A percentile compares a stretch with the other conserved stretches of the same genome.
Conservation (phyloP, 139 green algal genomes). For the Asterochloris erici region DNA sequence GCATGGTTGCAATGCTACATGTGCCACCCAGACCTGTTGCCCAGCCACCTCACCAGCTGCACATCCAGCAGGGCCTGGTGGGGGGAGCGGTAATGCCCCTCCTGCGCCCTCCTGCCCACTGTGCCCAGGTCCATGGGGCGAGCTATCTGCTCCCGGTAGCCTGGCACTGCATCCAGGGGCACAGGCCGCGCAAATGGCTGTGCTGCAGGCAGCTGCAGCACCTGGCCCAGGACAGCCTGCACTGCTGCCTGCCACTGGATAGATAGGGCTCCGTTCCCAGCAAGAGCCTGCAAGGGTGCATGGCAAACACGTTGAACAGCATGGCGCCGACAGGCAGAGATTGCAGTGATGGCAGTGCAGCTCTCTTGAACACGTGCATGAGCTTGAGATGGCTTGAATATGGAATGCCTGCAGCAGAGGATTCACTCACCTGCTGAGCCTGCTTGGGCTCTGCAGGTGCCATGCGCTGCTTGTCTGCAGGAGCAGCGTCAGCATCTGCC, state of each 20-base stretch:
- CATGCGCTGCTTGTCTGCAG: too few relatives aligned
- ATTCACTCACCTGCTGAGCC: too few relatives aligned
- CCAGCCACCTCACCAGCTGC: not conserved
- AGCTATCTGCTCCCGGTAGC: slow-evolving; percentile 32
- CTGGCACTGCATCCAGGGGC: slow-evolving; percentile 24
- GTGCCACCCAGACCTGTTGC: too few relatives aligned
- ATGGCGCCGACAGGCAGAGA: not conserved
- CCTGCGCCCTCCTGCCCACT: not conserved
- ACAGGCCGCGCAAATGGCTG: slow-evolving; percentile 24
- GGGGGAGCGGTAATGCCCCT: slow-evolving; percentile 26
- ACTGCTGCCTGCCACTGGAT: slow-evolving; percentile 5
- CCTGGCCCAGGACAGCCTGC: slow-evolving; percentile 4
- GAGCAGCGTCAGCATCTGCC: too few relatives aligned
- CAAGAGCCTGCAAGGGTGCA: too few relatives aligned
- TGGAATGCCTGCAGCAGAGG: too few relatives aligned
- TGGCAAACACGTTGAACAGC: not conserved
- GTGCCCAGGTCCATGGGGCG: slow-evolving; percentile 35
- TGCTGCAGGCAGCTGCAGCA: not conserved
- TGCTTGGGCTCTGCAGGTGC: too few relatives aligned
- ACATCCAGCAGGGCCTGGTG: not conserved
- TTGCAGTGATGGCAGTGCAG: not conserved
- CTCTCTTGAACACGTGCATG: not conserved
- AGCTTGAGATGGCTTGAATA: too few relatives aligned
- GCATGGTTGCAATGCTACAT: too few relatives aligned
- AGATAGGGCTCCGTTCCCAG: too few relatives aligned